Conservation (phyloP, 805 yeast species). For the Myxozyma monticola region DNA sequence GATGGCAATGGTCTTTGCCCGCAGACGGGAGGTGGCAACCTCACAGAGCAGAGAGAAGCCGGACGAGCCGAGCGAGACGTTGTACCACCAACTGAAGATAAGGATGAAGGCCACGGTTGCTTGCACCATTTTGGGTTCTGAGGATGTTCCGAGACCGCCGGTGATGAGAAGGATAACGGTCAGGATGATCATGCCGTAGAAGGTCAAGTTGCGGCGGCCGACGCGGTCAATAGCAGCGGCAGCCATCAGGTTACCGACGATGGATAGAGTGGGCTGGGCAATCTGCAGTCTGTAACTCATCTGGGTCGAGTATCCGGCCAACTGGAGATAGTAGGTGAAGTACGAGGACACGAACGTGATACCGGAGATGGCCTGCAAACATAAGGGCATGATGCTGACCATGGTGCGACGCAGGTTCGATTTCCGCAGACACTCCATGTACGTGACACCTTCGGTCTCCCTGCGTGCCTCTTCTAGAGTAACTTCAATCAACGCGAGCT, state of each 20-base stretch:
- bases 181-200: conserved; percentile 41
- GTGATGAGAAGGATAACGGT: conserved; percentile 40
- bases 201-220: conserved; percentile 38
- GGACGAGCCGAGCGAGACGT: conserved; percentile 45
- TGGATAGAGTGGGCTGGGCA: conserved; percentile 32
- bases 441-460: conserved; percentile 37
- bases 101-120: conserved; percentile 39
- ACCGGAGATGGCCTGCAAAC: conserved; percentile 51
- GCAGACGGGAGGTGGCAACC: conserved; percentile 43
- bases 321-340: conserved; percentile 31
- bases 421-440: conserved; percentile 48
- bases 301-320: conserved; percentile 46
- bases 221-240: background rate
- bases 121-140: conserved; percentile 34
- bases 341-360: conserved; percentile 10
- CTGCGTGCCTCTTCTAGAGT: conserved; percentile 38
- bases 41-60: conserved; percentile 45
- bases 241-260: conserved; percentile 1
- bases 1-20: conserved; percentile 46
- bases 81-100: conserved; percentile 41
- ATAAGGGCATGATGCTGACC: conserved; percentile 44
- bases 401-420: conserved; percentile 49
- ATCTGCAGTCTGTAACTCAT: conserved; percentile 32
- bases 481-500: conserved; percentile 40
- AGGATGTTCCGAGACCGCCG: conserved; percentile 36